phyloP scores from a whole-genome alignment of 257 asterid species.

The Voacanga thouarsii region DNA sequence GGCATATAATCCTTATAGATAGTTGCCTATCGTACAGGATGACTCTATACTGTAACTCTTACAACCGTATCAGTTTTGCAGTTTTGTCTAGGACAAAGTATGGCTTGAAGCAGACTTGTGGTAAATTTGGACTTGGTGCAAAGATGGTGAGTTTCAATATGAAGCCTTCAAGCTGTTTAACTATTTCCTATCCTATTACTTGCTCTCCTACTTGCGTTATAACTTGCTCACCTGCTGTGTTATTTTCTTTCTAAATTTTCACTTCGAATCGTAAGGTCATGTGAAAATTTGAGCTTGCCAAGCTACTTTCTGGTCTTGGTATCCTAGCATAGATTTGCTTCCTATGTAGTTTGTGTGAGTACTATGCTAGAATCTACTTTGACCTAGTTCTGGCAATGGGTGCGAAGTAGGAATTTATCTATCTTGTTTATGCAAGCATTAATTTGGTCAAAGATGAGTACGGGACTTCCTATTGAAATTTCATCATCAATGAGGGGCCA shows the following conservation, averaged over 20 bases:
- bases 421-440: constrained; percentile 57
- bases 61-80: constrained; percentile 38
- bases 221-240: not conserved
- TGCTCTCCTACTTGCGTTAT: no score
- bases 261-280: not conserved
- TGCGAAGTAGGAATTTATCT: not conserved
- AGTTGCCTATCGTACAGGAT: not conserved
- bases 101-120: constrained; percentile 94
- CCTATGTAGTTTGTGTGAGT: not conserved
- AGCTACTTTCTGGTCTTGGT: not conserved
- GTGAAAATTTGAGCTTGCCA: no score
- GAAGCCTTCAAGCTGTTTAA: constrained; percentile 6
- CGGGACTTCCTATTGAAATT: constrained; percentile 90
- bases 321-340: not conserved
- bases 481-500: constrained; percentile 78
- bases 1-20: not conserved
- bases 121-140: constrained; percentile 91
- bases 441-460: constrained; percentile 98
- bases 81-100: constrained; percentile 94
- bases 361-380: not conserved
- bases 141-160: constrained; percentile 66
- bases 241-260: not conserved
- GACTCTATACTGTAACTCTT: not conserved
- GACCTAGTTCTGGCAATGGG: constrained; percentile 5
- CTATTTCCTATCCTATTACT: not conserved